A percentile compares a stretch with the other conserved stretches of the same genome.
Conservation (phyloP, 2,329 filamentous ascomycete genomes). For the Fusarium anthophilum region DNA sequence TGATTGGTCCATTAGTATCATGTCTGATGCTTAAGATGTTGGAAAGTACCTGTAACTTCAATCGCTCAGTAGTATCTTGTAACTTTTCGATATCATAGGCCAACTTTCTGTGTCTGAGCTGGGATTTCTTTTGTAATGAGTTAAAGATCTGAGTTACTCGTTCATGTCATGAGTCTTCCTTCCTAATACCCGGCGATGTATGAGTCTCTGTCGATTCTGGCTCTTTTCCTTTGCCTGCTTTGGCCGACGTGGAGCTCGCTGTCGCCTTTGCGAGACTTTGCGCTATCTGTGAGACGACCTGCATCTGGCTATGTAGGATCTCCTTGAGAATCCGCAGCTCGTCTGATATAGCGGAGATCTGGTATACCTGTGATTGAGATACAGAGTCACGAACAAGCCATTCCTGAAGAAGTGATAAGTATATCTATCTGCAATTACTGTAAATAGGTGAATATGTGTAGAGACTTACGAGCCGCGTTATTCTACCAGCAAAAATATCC, state of each 20-base stretch:
- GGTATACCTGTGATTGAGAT: neutral
- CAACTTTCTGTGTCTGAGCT: neutral
- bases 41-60: neutral
- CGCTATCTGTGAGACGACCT: neutral
- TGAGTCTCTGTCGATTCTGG: neutral
- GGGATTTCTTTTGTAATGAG: neutral
- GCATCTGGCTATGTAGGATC: neutral
- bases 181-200: too few species aligned
- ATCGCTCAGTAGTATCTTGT: neutral
- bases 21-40: rapidly evolving
- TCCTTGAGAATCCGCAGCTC: neutral
- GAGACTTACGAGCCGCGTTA: neutral
- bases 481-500: neutral
- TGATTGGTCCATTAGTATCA: neutral
- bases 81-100: neutral
- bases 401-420: neutral
- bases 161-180: neutral
- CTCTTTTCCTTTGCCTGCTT: rapidly evolving
- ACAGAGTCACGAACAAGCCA: neutral
- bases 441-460: rapidly evolving
- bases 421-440: too few species aligned
- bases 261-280: neutral
- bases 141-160: neutral
- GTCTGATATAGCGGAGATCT: neutral
- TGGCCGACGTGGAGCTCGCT: neutral